Evolutionary conservation across 1,284 basidiomycete genomes (phyloP).

Genomic region (Kalmanozyma brasiliensis): DNA sequence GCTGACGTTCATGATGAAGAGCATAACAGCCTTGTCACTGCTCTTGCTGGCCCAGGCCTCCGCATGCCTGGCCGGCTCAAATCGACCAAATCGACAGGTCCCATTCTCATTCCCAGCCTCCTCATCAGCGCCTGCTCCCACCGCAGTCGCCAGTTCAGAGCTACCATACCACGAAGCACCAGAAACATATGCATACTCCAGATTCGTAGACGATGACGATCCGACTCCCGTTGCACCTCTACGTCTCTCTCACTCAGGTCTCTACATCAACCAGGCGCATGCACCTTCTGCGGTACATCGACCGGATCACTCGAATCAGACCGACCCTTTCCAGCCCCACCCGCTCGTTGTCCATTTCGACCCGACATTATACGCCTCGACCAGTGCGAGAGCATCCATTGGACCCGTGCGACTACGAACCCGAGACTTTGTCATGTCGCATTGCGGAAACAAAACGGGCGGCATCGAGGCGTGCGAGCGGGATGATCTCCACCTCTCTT

Average conservation of each 20-base stretch:
- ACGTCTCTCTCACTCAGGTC: constrained; percentile 50
- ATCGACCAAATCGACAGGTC: constrained; percentile 32
- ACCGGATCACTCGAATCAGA: constrained; percentile 24
- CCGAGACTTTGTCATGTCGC: constrained; percentile 45
- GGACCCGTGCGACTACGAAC: constrained; percentile 26
- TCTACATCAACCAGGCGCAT: constrained; percentile 51
- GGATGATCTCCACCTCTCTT: constrained; percentile 33
- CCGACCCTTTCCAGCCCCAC: constrained; percentile 31
- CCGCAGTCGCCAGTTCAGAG: background rate
- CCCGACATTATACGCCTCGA: constrained; percentile 16
- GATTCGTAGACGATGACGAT: constrained; percentile 40
- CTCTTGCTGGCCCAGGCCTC: constrained; percentile 11
- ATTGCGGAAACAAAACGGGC: constrained; percentile 32
- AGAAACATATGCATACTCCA: constrained; percentile 8
- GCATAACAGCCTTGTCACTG: background rate
- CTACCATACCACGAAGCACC: constrained; percentile 6
- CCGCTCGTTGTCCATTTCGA: constrained; percentile 47
- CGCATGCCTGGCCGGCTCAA: constrained; percentile 12
- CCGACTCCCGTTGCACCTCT: constrained; percentile 29
- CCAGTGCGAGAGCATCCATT: constrained; percentile 18
- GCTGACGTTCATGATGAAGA: constrained; percentile 19
- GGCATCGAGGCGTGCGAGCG: constrained; percentile 49
- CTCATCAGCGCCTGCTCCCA: constrained; percentile 6
- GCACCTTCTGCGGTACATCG: constrained; percentile 22
- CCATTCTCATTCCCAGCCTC: constrained; percentile 26